phyloP scores from a whole-genome alignment of 2,329 filamentous ascomycete genomes.

The Coleophoma cylindrospora region DNA sequence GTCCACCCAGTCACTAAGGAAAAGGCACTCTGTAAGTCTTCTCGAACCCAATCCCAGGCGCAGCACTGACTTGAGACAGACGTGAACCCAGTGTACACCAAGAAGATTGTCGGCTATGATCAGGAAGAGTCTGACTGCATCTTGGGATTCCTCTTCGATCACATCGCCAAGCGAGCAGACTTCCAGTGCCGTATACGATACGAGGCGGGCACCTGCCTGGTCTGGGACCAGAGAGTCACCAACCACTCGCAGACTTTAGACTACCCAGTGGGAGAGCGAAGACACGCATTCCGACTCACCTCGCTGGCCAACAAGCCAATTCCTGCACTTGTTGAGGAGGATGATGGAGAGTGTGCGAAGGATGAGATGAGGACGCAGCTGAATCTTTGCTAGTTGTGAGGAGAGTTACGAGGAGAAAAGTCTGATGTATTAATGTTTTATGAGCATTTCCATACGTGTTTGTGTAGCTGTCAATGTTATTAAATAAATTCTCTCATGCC shows the following conservation, averaged over 20 bases:
- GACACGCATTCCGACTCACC: slow-evolving; percentile 22
- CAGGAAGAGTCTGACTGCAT: slow-evolving; percentile 73
- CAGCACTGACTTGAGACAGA: slow-evolving; percentile 40
- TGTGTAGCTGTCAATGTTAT: too few species aligned
- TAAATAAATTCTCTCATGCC: too few species aligned
- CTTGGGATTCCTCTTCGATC: slow-evolving; percentile 66
- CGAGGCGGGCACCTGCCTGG: slow-evolving; percentile 69
- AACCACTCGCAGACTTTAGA: slow-evolving; percentile 16
- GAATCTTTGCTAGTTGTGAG: slow-evolving; percentile 7
- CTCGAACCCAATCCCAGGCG: rapidly evolving
- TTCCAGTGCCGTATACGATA: slow-evolving; percentile 70
- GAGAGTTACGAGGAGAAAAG: too few species aligned
- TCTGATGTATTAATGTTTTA: too few species aligned
- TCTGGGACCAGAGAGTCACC: slow-evolving; percentile 66
- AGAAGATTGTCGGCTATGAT: slow-evolving; percentile 8
- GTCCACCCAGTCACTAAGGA: slow-evolving; percentile 77
- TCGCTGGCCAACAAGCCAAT: slow-evolving; percentile 21
- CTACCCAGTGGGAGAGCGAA: slow-evolving; percentile 17
- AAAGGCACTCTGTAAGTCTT: slow-evolving; percentile 57
- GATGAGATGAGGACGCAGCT: slow-evolving; percentile 11
- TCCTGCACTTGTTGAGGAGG: slow-evolving; percentile 17
- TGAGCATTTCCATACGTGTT: too few species aligned
- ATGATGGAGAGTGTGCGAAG: slow-evolving; percentile 16
- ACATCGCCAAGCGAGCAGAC: slow-evolving; percentile 66
- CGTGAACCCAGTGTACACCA: slow-evolving; percentile 73